Evolutionary conservation across 495 filamentous ascomycete genomes (phyloP).

Genomic region (Hyaloscypha hepaticicola): DNA sequence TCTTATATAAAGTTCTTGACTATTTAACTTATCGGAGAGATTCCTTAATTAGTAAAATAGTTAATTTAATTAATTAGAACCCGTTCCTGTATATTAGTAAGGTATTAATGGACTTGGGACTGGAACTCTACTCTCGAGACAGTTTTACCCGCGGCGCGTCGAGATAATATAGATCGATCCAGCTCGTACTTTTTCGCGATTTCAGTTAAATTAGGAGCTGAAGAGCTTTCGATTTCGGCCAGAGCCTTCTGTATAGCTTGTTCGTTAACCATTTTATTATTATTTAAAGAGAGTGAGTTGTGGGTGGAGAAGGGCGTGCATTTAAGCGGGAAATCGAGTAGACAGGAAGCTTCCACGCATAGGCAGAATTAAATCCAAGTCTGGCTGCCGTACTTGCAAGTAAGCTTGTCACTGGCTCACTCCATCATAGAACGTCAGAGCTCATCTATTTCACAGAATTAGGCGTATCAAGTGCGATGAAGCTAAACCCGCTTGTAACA

Average conservation of each 20-base stretch:
- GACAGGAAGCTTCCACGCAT: background rate
- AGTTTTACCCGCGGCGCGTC: background rate
- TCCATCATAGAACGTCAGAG: background rate
- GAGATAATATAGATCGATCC: background rate
- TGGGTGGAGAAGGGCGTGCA: background rate
- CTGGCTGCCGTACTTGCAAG: conserved; percentile 21
- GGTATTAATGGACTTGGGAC: background rate
- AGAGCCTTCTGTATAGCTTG: background rate
- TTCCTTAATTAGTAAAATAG: background rate
- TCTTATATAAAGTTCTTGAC: background rate
- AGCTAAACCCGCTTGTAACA: conserved; percentile 30
- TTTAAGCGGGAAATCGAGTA: background rate
- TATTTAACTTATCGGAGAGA: background rate
- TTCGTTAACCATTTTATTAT: background rate
- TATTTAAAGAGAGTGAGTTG: background rate
- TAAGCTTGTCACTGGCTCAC: background rate
- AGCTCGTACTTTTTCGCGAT: background rate
- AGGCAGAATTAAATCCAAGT: conserved; percentile 6
- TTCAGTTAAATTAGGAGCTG: background rate
- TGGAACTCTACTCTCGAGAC: background rate
- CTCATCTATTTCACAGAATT: conserved; percentile 15
- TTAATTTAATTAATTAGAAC: background rate
- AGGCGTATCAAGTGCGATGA: conserved; percentile 33
- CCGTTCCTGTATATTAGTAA: background rate
- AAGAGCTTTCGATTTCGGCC: conserved; percentile 1